Evolutionary conservation across 306 rosid genomes (phyloP), one percentile per base, ranked within the genome.

Genomic region (Rosa chinensis): DNA sequence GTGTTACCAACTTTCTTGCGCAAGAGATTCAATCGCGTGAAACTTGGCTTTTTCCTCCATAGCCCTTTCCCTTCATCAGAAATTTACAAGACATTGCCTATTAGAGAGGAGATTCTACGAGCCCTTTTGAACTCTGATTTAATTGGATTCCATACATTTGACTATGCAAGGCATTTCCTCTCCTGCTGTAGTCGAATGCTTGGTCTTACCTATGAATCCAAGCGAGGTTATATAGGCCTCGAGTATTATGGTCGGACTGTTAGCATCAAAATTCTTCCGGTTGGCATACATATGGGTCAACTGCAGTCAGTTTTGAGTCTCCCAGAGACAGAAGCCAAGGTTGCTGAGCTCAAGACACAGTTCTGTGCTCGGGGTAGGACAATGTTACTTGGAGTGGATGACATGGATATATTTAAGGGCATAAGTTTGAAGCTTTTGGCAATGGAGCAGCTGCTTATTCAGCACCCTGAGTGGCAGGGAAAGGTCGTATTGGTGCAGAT

Each of bases 361-460:
- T 90, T 81, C 68, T 45, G 77, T 10, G 89, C 82, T 13, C 82
- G 64, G 67, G 92, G 89, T 28, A 86, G 89, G 85, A 86, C 37
- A 75, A 77, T 90, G 89, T 61, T 90, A 82, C 94, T 87, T 59
- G 97, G 85, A 12, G 96, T 93, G n/a, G 97, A 93, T 81, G 97
- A 93, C 87, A 93, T 93, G 97, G 97, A 93, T 73, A 91, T 91
- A 25, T 93, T 93, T 35, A 91, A 93, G 83, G 97, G 97, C 45
- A 93, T 93, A 62, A 91, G 90, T 82, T 67, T 93, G 84, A 93
- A 93, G 90, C 86, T 93, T 25, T 83, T 91, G 88, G 97, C 97
- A 21, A 91, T 93, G 96, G 97, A 91, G 78, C 96, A 93, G 73
- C 90, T 91, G 75, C 96, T 93, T 43, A 62, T 78, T 66, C 94